Evolutionary conservation across 371 early-diverging fungal species (phyloP), one percentile per base, ranked within the genome.

Genomic region (Mortierella sp.): DNA sequence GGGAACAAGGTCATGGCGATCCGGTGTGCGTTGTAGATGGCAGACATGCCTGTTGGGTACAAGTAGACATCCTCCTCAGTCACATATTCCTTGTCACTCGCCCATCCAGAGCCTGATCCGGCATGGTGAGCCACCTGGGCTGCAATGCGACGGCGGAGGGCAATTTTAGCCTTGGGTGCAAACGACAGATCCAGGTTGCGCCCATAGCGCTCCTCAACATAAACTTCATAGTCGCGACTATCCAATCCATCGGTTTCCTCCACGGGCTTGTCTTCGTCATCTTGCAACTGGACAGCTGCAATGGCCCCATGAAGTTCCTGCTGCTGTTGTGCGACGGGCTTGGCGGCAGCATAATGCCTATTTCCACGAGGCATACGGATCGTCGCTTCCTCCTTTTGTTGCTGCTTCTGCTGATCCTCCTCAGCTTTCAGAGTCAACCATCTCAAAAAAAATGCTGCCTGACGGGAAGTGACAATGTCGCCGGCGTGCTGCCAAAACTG

Each of bases 401-500:
- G 59, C 47, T 24, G 45, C 22, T 32, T 61, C 54, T 75, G 72
- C 39, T 55, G 60, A 16, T 74, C 80, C 63, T 79, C 80, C 37
- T 71, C 80, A 6, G 75, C 75, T 64, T 79, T 79, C 26, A 79
- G 62, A 11, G 66, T 35, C 68, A 95, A 76, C 22, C 95, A 83
- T 43, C 88, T 81, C 66, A 98, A 83, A 70, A 94, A 93, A 66
- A 93, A 90, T 47, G 94, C 93, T 1, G 98, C 98, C 83, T 93
- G 89, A 39, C 98, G 93, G 0, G 96, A 94, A 1, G 95, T 91
- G 47, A 98, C 89, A 62, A 93, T 95, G 51, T 95, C 95, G 26
- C 98, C 98, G 3, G 96, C 83, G 78, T 97, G 97, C 84, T 98
- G 98, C 98, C 98, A 98, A 70, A 91, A 97, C 84, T 90, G 92